These are phyloP conservation scores for Pythium myriotylum DNA, from an alignment of 352 stramenopile species.

Conservation along the genomic window DNA sequence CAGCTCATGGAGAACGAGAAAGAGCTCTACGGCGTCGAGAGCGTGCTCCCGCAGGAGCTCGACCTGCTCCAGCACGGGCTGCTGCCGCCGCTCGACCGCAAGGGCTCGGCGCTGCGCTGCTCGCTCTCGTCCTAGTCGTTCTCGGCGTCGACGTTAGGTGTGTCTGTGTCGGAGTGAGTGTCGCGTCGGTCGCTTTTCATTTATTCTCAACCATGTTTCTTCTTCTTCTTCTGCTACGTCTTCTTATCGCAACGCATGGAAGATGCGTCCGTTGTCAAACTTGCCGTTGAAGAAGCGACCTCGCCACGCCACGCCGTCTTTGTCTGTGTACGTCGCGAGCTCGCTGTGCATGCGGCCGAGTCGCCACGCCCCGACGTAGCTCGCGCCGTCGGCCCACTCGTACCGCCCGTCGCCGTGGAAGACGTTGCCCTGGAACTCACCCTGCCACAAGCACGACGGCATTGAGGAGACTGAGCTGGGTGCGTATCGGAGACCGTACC, in stretches of 20 bases:
- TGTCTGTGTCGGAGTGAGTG: no score
- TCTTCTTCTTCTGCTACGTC: not conserved
- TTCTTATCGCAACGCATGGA: constrained; percentile 68
- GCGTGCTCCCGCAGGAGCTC: constrained; percentile 62
- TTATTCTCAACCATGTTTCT: no score
- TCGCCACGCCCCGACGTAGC: constrained; percentile 63
- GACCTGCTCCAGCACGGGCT: constrained; percentile 71
- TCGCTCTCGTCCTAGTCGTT: constrained; percentile 34
- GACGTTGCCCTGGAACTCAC: constrained; percentile 62
- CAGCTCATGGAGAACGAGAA: constrained; percentile 72
- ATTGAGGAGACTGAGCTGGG: no score
- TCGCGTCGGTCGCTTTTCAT: no score
- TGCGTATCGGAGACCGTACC: no score
- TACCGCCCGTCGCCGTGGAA: constrained; percentile 73
- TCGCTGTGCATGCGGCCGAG: constrained; percentile 76
- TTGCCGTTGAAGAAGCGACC: constrained; percentile 82
- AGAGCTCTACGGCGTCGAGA: constrained; percentile 68
- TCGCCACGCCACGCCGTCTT: constrained; percentile 71
- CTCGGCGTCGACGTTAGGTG: no score
- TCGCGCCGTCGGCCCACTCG: constrained; percentile 64
- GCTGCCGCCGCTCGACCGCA: constrained; percentile 57
- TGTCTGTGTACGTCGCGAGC: constrained; percentile 65
- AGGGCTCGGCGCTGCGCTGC: constrained; percentile 51
- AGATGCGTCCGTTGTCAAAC: constrained; percentile 83
- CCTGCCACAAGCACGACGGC: no score